These are phyloP conservation scores for Striga hermonthica DNA, from an alignment of 305 asterid species.

Conservation along the genomic window DNA sequence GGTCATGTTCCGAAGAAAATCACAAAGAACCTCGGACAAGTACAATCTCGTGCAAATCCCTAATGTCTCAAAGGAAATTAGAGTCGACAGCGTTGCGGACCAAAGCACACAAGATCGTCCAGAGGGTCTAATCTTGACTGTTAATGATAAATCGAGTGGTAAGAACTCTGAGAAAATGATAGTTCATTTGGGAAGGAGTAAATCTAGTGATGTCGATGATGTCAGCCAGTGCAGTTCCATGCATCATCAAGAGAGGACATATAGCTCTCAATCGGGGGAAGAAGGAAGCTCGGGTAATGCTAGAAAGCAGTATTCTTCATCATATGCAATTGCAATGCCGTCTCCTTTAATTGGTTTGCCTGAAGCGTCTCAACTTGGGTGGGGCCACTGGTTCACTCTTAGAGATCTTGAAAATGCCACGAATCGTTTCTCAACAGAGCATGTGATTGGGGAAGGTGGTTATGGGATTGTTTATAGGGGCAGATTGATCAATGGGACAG, in stretches of 20 bases:
- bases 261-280: slow-evolving; percentile 95
- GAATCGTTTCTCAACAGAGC: slow-evolving; percentile 30
- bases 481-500: slow-evolving; percentile 74
- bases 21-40: slow-evolving; percentile 46
- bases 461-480: slow-evolving; percentile 22
- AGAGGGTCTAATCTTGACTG: slow-evolving; percentile 46
- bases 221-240: slow-evolving; percentile 82
- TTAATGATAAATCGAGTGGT: slow-evolving; percentile 61
- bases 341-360: no score
- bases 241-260: slow-evolving; percentile 61
- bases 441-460: no score
- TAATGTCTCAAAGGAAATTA: slow-evolving; percentile 71
- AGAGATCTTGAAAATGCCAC: slow-evolving; percentile 91
- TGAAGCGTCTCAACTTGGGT: slow-evolving; percentile 82
- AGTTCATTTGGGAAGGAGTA: slow-evolving; percentile 68
- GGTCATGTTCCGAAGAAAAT: slow-evolving; percentile 62
- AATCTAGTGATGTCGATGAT: slow-evolving; percentile 72
- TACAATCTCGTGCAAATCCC: slow-evolving; percentile 64
- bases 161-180: slow-evolving; percentile 69
- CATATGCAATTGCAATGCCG: no score
- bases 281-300: slow-evolving; percentile 75
- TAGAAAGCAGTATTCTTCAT: no score
- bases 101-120: slow-evolving; percentile 44
- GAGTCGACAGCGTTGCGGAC: slow-evolving; percentile 54
- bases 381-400: slow-evolving; percentile 99